Evolutionary conservation across 2,329 filamentous ascomycete genomes (phyloP).

Genomic region (Cordyceps pruinosa): DNA sequence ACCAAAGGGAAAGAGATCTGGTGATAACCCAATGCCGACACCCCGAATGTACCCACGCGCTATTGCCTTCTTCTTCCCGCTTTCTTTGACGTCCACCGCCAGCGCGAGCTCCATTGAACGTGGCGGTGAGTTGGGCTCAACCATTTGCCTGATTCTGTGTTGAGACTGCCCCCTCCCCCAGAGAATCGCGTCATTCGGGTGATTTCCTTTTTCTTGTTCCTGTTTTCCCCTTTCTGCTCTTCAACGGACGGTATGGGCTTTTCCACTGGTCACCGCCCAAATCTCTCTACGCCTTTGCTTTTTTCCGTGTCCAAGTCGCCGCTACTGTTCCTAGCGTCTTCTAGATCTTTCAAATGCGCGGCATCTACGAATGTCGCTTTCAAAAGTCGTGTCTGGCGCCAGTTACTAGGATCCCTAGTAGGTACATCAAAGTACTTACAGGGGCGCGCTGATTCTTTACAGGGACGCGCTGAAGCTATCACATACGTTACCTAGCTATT

Average conservation of each 20-base stretch:
- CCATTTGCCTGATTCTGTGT: not conserved
- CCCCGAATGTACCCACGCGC: too few species aligned
- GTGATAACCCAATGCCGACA: too few species aligned
- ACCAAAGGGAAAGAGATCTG: too few species aligned
- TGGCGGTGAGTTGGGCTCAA: constrained; percentile 2
- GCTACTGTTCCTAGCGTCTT: not conserved
- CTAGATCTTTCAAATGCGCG: not conserved
- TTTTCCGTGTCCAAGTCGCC: not conserved
- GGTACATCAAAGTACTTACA: too few species aligned
- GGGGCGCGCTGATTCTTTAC: too few species aligned
- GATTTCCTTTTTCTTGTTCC: not conserved
- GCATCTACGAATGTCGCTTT: too few species aligned
- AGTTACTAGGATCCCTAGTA: too few species aligned
- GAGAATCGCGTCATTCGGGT: not conserved
- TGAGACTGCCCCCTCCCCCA: not conserved
- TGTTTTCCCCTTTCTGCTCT: not conserved
- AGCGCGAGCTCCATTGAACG: not conserved
- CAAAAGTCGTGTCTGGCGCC: too few species aligned
- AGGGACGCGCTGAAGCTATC: too few species aligned
- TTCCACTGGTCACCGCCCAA: constrained; percentile 5
- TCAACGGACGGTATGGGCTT: constrained; percentile 8
- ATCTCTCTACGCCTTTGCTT: not conserved
- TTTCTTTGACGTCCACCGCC: too few species aligned
- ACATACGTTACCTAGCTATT: too few species aligned
- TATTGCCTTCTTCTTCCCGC: too few species aligned